Base-by-base conservation (phyloP, 441 rosid genomes). In the Erodium texanum region DNA sequence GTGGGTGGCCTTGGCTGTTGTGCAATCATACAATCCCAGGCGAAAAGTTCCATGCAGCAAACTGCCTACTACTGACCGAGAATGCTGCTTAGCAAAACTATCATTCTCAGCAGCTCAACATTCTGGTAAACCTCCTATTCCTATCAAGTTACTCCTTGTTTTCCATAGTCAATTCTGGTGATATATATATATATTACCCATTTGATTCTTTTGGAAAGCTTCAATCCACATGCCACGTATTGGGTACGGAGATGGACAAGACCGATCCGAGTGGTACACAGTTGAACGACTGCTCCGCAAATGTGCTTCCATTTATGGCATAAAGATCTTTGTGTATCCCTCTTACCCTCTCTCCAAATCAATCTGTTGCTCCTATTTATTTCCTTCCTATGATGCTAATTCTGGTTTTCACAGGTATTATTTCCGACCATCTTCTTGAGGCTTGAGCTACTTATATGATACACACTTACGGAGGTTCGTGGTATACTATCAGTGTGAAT, bases 201-300 rank as follows among this genome's bases (percentile, higher is more conserved):
- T 50, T 50, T 14, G 24, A 41, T 32, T 74, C 41, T 61, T 8
- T 48, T 2, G 24, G 66, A 67, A 66, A 93, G 97, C 90, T 68
- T 90, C 96, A 5, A 81, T 93, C 24, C 94, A 93, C 86, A 87
- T 93, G 97, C 96, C 98, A 4, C 89, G 94, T 10, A 85, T 93
- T 50, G 90, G 92, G 34, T 89, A 87, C 74, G 87, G 71, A 79
- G 96, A 86, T 70, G 89, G 36, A 32, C 36, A 32, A 32, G 36
- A 32, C 36, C 36, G 84, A 76, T 84, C 96, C 5, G 92, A 84
- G 74, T 90, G 98, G 98, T 93, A 93, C 70, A 74, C 86, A 0
- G 84, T 90, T 69, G 97, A 93, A 73, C 96, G 96, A 29, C 92
- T 93, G 68, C 89, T 88, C 23, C 83, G 89, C 66, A 90, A 93